Percentiles rank a stretch among this genome's conserved stretches.
phyloP scores from a whole-genome alignment of 805 yeast species.

The Candida jianshihensis region DNA sequence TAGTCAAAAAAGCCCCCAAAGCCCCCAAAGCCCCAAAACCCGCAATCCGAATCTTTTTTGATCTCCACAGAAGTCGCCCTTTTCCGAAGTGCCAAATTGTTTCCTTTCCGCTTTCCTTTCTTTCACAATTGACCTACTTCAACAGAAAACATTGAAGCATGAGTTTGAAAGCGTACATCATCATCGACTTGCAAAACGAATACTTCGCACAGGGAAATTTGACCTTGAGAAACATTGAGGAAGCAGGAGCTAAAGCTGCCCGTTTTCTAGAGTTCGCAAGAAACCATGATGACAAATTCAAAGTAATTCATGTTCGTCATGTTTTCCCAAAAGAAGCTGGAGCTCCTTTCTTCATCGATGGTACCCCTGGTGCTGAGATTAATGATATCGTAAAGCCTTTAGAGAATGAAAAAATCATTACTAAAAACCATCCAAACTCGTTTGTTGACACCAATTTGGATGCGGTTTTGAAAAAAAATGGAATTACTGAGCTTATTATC shows the following conservation, averaged over 20 bases:
- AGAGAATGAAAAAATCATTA: slow-evolving; percentile 7
- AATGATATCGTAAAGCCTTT: slow-evolving; percentile 7
- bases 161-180: slow-evolving; percentile 6
- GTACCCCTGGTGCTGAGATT: slow-evolving; percentile 9
- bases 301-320: slow-evolving; percentile 13
- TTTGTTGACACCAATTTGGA: slow-evolving; percentile 10
- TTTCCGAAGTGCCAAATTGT: too few relatives aligned
- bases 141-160: too few relatives aligned
- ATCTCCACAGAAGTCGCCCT: too few relatives aligned
- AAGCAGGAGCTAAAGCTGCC: slow-evolving; percentile 8
- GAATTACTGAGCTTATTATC: slow-evolving; percentile 6
- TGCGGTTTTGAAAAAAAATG: slow-evolving; percentile 4
- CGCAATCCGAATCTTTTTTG: too few relatives aligned
- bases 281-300: slow-evolving; percentile 1
- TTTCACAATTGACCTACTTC: too few relatives aligned
- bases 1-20: too few relatives aligned
- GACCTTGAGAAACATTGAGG: slow-evolving; percentile 8
- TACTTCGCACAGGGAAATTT: slow-evolving; percentile 12
- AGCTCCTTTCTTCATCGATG: slow-evolving; percentile 8
- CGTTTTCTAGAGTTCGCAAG: slow-evolving; percentile 9
- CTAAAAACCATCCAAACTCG: slow-evolving; percentile 12
- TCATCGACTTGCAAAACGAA: slow-evolving; percentile 18
- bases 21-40: too few relatives aligned
- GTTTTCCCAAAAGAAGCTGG: neutral
- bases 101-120: too few relatives aligned